Base-by-base conservation (phyloP, 2,329 filamentous ascomycete species). In the Cytospora piceicola region DNA sequence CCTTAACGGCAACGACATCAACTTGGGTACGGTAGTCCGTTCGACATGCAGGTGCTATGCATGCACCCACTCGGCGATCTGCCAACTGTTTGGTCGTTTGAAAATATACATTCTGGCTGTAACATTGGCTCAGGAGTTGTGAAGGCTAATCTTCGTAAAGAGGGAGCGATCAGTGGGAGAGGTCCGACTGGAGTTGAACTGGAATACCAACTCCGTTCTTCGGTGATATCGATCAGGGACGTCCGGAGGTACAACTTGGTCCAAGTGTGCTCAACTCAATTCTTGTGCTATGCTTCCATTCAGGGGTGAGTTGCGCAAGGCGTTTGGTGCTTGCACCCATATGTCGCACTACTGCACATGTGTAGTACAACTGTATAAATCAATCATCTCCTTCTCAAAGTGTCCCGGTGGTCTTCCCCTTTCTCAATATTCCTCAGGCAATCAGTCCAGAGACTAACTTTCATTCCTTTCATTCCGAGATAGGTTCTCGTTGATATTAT, bases 71-170 rank as follows among this genome's bases (percentile, higher is more conserved):
- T 49, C 3, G 30, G 5, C 32, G 30, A 32, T 8, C n/a, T 22
- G n/a, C 1, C 22, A 20, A 49, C 11, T 14, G 24, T 32, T 30
- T 42, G 4, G 3, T 49, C 51, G n/a, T 52, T 36, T 42, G 32
- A 6, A 32, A 39, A 32, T 34, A 17, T 53, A 58, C 46, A 22
- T 49, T 22, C 36, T n/a, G 3, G 39, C 34, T 4, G 22, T 14
- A 27, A 12, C 30, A 30, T 12, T 27, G 36, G 32, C 49, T 24
- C n/a, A 29, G 24, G 24, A 42, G 34, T 56, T 56, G 24, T 56
- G 17, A 64, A 61, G 36, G 57, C 20, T 64, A 61, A 66, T 66
- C 56, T 60, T 52, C 56, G 55, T 64, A 61, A 64, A 66, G 64
- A 56, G 42, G 51, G 57, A 39, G 51, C 27, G 20, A 63, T 30